Base-by-base conservation (phyloP, 2,329 filamentous ascomycete species). In the Incumbomyces lentus region DNA sequence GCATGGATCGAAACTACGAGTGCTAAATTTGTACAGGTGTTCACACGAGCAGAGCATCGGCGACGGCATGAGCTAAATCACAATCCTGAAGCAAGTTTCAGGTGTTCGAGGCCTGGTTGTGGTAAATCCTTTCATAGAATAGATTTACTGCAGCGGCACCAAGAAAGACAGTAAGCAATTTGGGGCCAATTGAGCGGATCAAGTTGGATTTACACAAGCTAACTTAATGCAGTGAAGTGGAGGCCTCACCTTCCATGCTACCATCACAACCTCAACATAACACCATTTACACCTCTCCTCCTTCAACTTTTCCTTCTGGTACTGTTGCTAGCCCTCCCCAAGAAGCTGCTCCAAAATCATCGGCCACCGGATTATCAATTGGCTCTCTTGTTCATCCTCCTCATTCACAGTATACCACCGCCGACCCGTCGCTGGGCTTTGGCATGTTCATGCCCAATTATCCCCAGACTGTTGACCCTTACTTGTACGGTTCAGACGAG, bases 61-160 rank as follows among this genome's bases (percentile, higher is more conserved):
- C 64, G 67, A 57, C 68, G 70, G 36, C 70, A 73, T 62, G 68
- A 73, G 55, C 58, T 70, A 48, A 73, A 73, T 54, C 70, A 73
- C 59, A 72, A 69, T 51, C 65, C 69, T 4, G 66, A 70, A 50
- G 66, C 68, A 22, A 58, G 63, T 7, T 72, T 66, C 51, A 62
- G 60, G 16, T 73, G 70, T 55, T 59, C 61, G 17, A 59, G 68
- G 29, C 56, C 58, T 48, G 66, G 64, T 45, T 73, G 70, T 59
- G 64, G 64, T 41, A 71, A 71, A 52, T 64, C 67, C 17, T 73
- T 73, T 50, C 69, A 71, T 50, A 67, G 70, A 12, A 57, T 65
- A 22, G 70, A 73, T 57, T 58, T 73, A 37, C 60, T 72, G 38
- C 59, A 66, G 30, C 65, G 70, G 22, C 70, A 73, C 55, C 67